These are phyloP conservation scores for Stemphylium lycopersici DNA, from an alignment of 2,329 filamentous ascomycete species.

Conservation along the genomic window DNA sequence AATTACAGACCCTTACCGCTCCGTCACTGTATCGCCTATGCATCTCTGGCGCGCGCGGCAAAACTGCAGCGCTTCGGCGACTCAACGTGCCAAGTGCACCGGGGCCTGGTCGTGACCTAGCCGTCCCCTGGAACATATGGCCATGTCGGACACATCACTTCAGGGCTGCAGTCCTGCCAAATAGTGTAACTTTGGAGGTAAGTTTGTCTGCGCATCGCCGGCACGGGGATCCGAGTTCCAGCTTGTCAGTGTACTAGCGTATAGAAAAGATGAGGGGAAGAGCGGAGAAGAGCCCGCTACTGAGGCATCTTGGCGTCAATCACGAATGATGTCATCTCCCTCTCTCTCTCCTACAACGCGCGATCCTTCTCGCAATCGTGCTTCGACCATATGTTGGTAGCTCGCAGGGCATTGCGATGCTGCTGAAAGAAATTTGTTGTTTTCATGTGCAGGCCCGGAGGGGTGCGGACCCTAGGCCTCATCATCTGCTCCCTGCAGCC, in stretches of 20 bases:
- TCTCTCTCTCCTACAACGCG: background rate
- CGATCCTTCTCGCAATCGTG: background rate
- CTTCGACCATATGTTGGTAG: background rate
- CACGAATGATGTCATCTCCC: slow-evolving; percentile 9
- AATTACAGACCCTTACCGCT: background rate
- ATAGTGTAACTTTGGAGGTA: background rate
- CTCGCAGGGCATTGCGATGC: too few species aligned
- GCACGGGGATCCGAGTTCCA: background rate
- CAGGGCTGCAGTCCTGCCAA: background rate
- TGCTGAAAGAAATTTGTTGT: too few species aligned
- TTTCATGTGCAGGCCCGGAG: too few species aligned
- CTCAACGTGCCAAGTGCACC: background rate
- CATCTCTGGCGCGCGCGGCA: background rate
- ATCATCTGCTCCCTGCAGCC: background rate
- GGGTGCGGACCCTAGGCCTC: too few species aligned
- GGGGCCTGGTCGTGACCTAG: background rate
- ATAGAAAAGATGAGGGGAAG: background rate
- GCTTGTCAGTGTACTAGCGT: background rate
- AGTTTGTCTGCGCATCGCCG: background rate
- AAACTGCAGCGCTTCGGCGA: background rate
- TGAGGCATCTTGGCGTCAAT: slow-evolving; percentile 8
- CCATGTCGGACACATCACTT: background rate
- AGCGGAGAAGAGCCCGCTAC: slow-evolving; percentile 5
- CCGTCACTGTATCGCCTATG: background rate
- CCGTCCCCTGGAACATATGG: background rate